These are phyloP conservation scores for Xerocomellus chrysenteron DNA, from an alignment of 768 basidiomycete species.

Conservation along the genomic window DNA sequence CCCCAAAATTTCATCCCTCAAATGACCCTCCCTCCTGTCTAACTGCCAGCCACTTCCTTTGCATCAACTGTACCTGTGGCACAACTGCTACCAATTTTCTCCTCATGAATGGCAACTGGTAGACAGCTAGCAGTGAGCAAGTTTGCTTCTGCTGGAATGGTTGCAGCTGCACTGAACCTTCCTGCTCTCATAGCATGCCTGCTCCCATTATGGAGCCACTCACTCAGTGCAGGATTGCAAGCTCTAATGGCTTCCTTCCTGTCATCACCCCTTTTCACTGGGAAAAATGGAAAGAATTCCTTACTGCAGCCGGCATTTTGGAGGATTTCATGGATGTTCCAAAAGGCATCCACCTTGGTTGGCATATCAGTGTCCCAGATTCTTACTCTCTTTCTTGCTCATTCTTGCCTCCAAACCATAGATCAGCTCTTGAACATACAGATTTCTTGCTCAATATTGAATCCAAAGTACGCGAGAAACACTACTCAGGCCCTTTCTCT, in stretches of 20 bases:
- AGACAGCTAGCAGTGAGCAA: not conserved
- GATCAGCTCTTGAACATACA: not conserved
- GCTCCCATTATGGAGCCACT: not conserved
- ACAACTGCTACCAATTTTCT: not conserved
- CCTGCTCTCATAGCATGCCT: not conserved
- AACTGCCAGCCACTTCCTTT: not conserved
- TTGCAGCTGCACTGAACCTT: not conserved
- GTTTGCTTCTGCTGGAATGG: not conserved
- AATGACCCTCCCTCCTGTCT: too few relatives aligned
- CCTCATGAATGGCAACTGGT: not conserved
- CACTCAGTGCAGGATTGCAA: constrained; percentile 21
- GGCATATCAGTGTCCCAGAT: not conserved
- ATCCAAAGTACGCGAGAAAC: constrained; percentile 26
- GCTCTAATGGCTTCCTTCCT: constrained; percentile 13
- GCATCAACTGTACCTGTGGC: too few relatives aligned
- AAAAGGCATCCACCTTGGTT: not conserved
- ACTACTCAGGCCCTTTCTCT: too few relatives aligned
- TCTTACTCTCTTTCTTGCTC: not conserved
- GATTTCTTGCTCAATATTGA: constrained; percentile 32
- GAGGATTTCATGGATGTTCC: not conserved
- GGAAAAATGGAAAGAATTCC: constrained; percentile 14
- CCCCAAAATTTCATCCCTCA: too few relatives aligned
- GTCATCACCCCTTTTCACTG: constrained; percentile 25
- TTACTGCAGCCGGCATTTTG: not conserved
- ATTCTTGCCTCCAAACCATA: not conserved